Evolutionary conservation across 805 yeast species (phyloP).

Genomic region (Candida maris): DNA sequence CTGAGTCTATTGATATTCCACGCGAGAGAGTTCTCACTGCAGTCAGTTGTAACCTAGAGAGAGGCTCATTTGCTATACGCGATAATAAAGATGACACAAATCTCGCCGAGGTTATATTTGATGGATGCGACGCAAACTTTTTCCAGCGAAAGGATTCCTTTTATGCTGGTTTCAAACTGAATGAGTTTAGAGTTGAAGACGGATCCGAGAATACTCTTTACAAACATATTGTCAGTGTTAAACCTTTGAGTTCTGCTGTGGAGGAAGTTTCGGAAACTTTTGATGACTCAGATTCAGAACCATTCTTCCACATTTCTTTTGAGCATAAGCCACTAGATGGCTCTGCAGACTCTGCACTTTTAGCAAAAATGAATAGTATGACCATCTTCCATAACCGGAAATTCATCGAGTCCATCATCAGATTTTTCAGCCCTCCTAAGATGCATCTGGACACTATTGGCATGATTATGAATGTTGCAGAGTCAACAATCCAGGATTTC

Average conservation of each 20-base stretch:
- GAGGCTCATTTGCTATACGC: slow-evolving; percentile 71
- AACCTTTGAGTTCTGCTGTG: slow-evolving; percentile 46
- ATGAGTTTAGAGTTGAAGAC: slow-evolving; percentile 83
- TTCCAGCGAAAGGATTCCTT: slow-evolving; percentile 78
- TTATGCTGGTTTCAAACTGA: slow-evolving; percentile 64
- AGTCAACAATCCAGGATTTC: slow-evolving; percentile 87
- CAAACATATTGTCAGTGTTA: slow-evolving; percentile 83
- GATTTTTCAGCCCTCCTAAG: slow-evolving; percentile 83
- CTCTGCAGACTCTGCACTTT: slow-evolving; percentile 73
- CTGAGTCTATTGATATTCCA: slow-evolving; percentile 62
- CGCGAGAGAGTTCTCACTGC: slow-evolving; percentile 68
- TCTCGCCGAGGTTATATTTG: slow-evolving; percentile 76
- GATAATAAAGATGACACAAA: slow-evolving; percentile 38
- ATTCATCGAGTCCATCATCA: slow-evolving; percentile 69
- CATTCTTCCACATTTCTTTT: slow-evolving; percentile 77
- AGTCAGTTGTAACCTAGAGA: slow-evolving; percentile 61
- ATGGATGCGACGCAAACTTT: slow-evolving; percentile 72
- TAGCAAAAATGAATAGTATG: slow-evolving; percentile 77
- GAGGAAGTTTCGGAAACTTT: slow-evolving; percentile 23
- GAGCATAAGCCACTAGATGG: slow-evolving; percentile 86
- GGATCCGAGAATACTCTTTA: slow-evolving; percentile 77
- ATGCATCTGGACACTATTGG: slow-evolving; percentile 84
- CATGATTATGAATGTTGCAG: slow-evolving; percentile 91
- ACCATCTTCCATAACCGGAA: slow-evolving; percentile 86
- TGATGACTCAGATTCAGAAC: slow-evolving; percentile 35